Evolutionary conservation across 1,284 basidiomycete species (phyloP).

Genomic region (Pseudozyma sp.): DNA sequence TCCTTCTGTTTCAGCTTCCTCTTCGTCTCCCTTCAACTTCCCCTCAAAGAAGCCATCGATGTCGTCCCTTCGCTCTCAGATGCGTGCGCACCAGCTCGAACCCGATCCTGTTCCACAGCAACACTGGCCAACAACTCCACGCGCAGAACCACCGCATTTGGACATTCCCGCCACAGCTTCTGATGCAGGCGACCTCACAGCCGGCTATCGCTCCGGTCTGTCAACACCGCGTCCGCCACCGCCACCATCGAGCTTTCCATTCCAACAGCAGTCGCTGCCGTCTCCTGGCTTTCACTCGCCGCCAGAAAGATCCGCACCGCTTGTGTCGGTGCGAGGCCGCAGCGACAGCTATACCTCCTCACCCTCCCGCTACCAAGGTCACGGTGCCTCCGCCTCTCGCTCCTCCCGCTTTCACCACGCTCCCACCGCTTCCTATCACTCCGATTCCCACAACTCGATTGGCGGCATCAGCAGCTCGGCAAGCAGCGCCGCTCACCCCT

Average conservation of each 20-base stretch:
- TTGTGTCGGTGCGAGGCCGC: constrained; percentile 15
- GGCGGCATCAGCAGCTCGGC: constrained; percentile 43
- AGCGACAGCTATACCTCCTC: constrained; percentile 38
- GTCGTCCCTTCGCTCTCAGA: constrained; percentile 30
- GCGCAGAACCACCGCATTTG: constrained; percentile 23
- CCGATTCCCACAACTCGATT: constrained; percentile 39
- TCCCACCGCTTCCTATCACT: constrained; percentile 35
- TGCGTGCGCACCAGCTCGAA: constrained; percentile 25
- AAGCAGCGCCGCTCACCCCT: constrained; percentile 24
- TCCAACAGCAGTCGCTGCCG: constrained; percentile 21
- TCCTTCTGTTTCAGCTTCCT: constrained; percentile 1
- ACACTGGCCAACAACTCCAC: constrained; percentile 30
- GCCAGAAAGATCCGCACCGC: constrained; percentile 15
- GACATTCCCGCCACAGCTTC: constrained; percentile 32
- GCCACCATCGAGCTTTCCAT: constrained; percentile 10
- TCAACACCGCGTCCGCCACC: constrained; percentile 41
- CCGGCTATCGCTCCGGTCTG: constrained; percentile 39
- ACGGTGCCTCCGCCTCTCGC: constrained; percentile 25
- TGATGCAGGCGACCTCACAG: constrained; percentile 45
- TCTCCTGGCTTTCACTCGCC: constrained; percentile 39
- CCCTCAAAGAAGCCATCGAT: constrained; percentile 29
- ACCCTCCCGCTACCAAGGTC: constrained; percentile 28
- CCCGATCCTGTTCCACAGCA: constrained; percentile 15
- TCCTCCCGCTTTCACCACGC: constrained; percentile 45
- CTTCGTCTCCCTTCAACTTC: constrained; percentile 37